Conservation (phyloP, 805 yeast genomes). For the Blastobotrys attinorum region DNA sequence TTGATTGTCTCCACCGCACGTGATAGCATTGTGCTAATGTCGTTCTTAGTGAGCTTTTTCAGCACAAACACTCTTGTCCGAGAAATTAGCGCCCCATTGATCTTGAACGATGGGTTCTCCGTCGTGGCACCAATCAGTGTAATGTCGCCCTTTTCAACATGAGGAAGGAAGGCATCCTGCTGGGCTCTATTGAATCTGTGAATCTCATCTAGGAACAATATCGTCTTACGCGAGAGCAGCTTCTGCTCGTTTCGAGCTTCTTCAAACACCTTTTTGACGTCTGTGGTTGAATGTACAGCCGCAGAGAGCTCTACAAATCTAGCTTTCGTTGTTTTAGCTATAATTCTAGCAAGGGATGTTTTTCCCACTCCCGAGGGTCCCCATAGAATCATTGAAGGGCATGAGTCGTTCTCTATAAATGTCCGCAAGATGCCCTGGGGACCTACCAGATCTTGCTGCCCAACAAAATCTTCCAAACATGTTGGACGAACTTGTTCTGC, state of each 20-base stretch:
- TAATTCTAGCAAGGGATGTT: slow-evolving; percentile 73
- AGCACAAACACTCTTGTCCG: slow-evolving; percentile 76
- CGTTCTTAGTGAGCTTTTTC: slow-evolving; percentile 41
- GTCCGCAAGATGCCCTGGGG: slow-evolving; percentile 54
- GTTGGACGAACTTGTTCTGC: slow-evolving; percentile 82
- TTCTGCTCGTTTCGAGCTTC: slow-evolving; percentile 39
- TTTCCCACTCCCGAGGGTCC: slow-evolving; percentile 96
- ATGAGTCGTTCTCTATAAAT: slow-evolving; percentile 42
- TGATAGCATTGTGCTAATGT: slow-evolving; percentile 44
- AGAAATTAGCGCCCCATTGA: slow-evolving; percentile 75
- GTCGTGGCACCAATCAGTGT: slow-evolving; percentile 94
- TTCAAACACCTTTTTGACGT: slow-evolving; percentile 55
- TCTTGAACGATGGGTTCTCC: slow-evolving; percentile 81
- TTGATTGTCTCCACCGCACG: slow-evolving; percentile 56
- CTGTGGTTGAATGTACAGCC: slow-evolving; percentile 59
- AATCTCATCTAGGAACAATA: slow-evolving; percentile 85
- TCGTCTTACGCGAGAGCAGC: slow-evolving; percentile 46
- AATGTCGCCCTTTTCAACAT: slow-evolving; percentile 75
- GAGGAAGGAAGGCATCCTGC: slow-evolving; percentile 80
- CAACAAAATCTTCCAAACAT: slow-evolving; percentile 61
- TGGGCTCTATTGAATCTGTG: slow-evolving; percentile 82
- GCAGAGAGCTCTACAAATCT: slow-evolving; percentile 80
- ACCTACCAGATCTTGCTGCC: slow-evolving; percentile 75
- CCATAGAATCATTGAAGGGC: slow-evolving; percentile 82
- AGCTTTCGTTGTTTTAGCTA: slow-evolving; percentile 39